A percentile compares a stretch with the other conserved stretches of the same genome.
Conservation (phyloP, 2,329 filamentous ascomycete species). For the Blastomyces emzantsi region DNA sequence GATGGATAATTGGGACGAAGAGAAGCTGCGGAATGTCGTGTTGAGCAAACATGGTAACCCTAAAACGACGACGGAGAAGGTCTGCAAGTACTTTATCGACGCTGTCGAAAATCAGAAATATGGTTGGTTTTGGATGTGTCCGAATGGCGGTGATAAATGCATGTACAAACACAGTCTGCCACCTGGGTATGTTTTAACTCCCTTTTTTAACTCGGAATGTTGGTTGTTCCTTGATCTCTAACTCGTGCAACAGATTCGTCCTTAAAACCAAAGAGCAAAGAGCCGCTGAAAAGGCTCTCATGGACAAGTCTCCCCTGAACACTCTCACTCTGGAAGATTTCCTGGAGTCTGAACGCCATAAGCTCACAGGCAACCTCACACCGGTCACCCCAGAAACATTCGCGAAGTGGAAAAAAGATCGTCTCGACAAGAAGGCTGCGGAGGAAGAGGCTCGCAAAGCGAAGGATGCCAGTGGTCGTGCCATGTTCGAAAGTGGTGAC, state of each 20-base stretch:
- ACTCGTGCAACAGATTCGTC: constrained; percentile 58
- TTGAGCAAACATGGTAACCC: constrained; percentile 97
- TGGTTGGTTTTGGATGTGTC: constrained; percentile 98
- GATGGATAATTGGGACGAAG: constrained; percentile 96
- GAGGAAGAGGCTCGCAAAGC: constrained; percentile 83
- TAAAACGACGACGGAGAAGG: constrained; percentile 89
- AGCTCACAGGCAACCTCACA: constrained; percentile 81
- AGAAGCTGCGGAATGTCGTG: constrained; percentile 84
- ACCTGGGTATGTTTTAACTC: constrained; percentile 62
- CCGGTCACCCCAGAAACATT: constrained; percentile 90
- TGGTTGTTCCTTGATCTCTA: constrained; percentile 10
- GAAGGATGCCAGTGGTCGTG: constrained; percentile 91
- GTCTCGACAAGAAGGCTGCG: constrained; percentile 88
- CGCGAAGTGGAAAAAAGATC: constrained; percentile 94
- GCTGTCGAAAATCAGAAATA: constrained; percentile 98
- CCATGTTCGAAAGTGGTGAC: constrained; percentile 92
- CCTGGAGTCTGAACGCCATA: constrained; percentile 90
- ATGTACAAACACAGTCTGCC: constrained; percentile 97
- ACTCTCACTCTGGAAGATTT: constrained; percentile 96
- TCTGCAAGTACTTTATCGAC: constrained; percentile 97
- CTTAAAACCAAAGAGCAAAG: constrained; percentile 97
- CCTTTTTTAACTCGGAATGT: constrained; percentile 5
- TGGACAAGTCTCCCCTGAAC: constrained; percentile 92
- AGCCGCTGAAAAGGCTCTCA: constrained; percentile 85
- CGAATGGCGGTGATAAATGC: constrained; percentile 94